Conservation (phyloP, 2,329 filamentous ascomycete species). For the Metarhizium album region DNA sequence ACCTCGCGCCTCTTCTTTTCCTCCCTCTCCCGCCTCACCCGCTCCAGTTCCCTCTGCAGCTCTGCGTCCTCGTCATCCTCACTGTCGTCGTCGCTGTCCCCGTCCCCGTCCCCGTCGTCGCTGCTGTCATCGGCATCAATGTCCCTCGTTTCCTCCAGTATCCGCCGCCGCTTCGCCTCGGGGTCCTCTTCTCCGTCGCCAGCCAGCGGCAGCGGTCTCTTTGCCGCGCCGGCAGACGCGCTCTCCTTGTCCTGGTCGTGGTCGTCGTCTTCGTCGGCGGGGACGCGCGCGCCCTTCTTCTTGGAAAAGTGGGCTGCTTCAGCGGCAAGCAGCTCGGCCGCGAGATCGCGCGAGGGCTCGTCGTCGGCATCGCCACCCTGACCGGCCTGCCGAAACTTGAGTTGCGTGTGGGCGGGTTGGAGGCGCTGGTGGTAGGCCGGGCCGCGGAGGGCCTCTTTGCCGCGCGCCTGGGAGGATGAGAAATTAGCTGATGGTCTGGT, state of each 20-base stretch:
- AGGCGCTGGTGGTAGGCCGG: slow-evolving; percentile 94
- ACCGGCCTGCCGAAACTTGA: slow-evolving; percentile 79
- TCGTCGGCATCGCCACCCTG: slow-evolving; percentile 72
- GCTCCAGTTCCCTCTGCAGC: slow-evolving; percentile 84
- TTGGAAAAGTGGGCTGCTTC: slow-evolving; percentile 84
- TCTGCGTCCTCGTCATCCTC: slow-evolving; percentile 57
- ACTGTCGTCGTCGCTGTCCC: slow-evolving; percentile 37
- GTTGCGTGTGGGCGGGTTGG: slow-evolving; percentile 81
- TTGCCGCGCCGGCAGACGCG: slow-evolving; percentile 23
- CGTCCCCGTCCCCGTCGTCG: slow-evolving; percentile 38
- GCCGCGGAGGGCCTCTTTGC: slow-evolving; percentile 88
- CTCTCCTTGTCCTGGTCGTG: slow-evolving; percentile 36
- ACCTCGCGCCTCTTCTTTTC: slow-evolving; percentile 31
- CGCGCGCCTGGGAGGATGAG: slow-evolving; percentile 53
- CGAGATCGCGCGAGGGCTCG: slow-evolving; percentile 66
- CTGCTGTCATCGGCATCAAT: slow-evolving; percentile 66
- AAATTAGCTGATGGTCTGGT: slow-evolving; percentile 4
- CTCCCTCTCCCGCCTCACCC: slow-evolving; percentile 70
- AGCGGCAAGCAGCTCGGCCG: slow-evolving; percentile 79
- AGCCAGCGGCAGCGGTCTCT: slow-evolving; percentile 46
- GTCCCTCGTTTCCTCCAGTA: slow-evolving; percentile 79
- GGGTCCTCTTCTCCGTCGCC: slow-evolving; percentile 48
- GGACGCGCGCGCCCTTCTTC: slow-evolving; percentile 47
- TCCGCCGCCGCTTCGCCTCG: slow-evolving; percentile 72
- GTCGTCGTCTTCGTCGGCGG: slow-evolving; percentile 39